Evolutionary conservation across 1,139 yeast genomes (phyloP), one percentile per base, ranked within the genome.

Genomic region (Barnettozyma hawaiiensis): DNA sequence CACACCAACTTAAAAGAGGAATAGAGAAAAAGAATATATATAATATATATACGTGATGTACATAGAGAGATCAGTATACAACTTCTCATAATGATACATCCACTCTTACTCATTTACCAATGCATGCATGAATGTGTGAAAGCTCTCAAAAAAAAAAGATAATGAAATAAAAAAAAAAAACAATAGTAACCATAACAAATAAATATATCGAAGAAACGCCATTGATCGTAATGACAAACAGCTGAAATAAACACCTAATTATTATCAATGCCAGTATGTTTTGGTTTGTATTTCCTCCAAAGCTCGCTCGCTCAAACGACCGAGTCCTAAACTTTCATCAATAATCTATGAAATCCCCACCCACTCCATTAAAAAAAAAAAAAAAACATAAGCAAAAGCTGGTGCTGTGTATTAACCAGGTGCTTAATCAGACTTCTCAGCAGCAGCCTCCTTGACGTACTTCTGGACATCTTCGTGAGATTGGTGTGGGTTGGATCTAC

Each of bases 401-500:
- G n/a, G n/a, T n/a, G n/a, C n/a, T n/a, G n/a, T n/a, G n/a, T n/a
- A n/a, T n/a, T n/a, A n/a, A 26, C 7, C 14, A 7, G 5, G 29
- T 5, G n/a, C 19, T 39, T 45, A 47, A 14, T 43, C 44, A 14
- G 47, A 39, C 36, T 48, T 39, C 38, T 47, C 43, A 37, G 40
- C 41, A 37, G 40, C 41, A 33, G 47, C 43, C 44, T 49, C 52
- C 46, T 54, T 49, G 42, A 56, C 47, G 36, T 69, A 75, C 59
- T 75, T 70, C 54, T 73, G 72, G 62, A 82, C 72, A 47, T 79
- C 81, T 35, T 75, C 74, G 43, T 63, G 69, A 31, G 69, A 61
- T 50, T 62, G 64, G 44, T 57, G 80, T 53, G 94, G 80, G 67
- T 77, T 54, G 22, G 45, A 78, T 67, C 79, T 77, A 71, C 83